Conservation (phyloP, 148 eudicot species). For the Rhododendron ovatum region DNA sequence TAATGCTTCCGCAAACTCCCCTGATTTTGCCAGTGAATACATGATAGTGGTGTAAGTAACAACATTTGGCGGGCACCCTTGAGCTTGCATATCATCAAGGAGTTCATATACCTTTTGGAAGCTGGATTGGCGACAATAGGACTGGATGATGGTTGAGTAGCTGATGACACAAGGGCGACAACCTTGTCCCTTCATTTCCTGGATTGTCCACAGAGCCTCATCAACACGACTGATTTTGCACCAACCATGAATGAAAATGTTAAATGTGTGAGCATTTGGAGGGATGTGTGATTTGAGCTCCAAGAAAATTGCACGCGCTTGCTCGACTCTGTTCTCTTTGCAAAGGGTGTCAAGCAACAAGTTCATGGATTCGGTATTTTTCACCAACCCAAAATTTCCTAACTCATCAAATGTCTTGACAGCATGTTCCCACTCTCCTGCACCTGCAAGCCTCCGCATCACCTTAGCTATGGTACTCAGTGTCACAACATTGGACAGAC, state of each 20-base stretch:
- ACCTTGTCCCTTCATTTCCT: constrained; percentile 92
- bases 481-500: constrained; percentile 33
- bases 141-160: constrained; percentile 75
- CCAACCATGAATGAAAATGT: constrained; percentile 89
- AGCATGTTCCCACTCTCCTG: constrained; percentile 65
- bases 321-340: constrained; percentile 76
- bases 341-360: constrained; percentile 82
- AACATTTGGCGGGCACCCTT: constrained; percentile 66
- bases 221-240: constrained; percentile 76
- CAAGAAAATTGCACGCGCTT: constrained; percentile 66
- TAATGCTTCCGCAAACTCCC: constrained; percentile 51
- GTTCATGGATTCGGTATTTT: constrained; percentile 78
- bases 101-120: constrained; percentile 59
- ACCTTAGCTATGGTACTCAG: constrained; percentile 60
- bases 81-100: constrained; percentile 69
- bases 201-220: constrained; percentile 83
- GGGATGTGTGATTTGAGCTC: constrained; percentile 61
- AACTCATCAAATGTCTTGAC: constrained; percentile 63
- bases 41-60: constrained; percentile 78
- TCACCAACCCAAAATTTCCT: constrained; percentile 54
- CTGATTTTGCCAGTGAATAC: constrained; percentile 57
- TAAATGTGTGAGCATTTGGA: constrained; percentile 70
- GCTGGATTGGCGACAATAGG: constrained; percentile 51
- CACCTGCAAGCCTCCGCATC: constrained; percentile 80
- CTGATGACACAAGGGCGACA: constrained; percentile 74